Base-by-base conservation (phyloP, 2,329 filamentous ascomycete species). In the Pestalotiopsis sp. region DNA sequence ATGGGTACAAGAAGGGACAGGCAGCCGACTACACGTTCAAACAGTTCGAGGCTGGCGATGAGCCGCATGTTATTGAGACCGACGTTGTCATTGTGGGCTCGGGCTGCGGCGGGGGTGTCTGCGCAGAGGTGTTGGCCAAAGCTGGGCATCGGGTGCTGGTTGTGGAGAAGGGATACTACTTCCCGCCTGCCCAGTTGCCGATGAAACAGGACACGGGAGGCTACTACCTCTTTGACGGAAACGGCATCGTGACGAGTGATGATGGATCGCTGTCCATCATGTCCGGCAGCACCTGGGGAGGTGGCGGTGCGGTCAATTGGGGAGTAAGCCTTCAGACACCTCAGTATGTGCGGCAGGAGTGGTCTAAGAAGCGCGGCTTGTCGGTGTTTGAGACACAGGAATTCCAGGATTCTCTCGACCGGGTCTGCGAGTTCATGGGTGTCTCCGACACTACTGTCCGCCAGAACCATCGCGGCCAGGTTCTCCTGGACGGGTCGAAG, bases 301-400 rank as follows among this genome's bases (percentile, higher is more conserved):
- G 92, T 14, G 92, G 92, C 25, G 91, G 91, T 5, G 91, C 90
- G 0, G 79, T 93, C 68, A 94, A 94, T 75, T 93, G 91, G 91
- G 89, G 79, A 63, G 81, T 79, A 7, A 77, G 75, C 65, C 74
- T 83, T 23, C 79, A 79, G 65, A 90, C 90, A 0, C 90, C 91
- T 73, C 85, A 84, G 4, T 90, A 84, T 71, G 90, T 93, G 0
- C 86, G 91, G 4, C 82, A 87, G 71, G 91, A 93, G 78, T 94
- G 92, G 91, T 86, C 89, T 0, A 78, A 83, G 62, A 75, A 78
- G 14, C 49, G 61, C 6, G 89, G 89, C 0, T 79, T 94, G 2
- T 84, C 85, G 0, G 89, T 93, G 73, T 93, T 93, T 75, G 88
- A 85, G 0, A 89, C 88, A 0, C 78, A 84, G 0, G 88, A 88